Evolutionary conservation across 2,329 filamentous ascomycete species (phyloP), one percentile per base, ranked within the genome.

Genomic region (Ophiocordyceps camponoti-rufipedis): DNA sequence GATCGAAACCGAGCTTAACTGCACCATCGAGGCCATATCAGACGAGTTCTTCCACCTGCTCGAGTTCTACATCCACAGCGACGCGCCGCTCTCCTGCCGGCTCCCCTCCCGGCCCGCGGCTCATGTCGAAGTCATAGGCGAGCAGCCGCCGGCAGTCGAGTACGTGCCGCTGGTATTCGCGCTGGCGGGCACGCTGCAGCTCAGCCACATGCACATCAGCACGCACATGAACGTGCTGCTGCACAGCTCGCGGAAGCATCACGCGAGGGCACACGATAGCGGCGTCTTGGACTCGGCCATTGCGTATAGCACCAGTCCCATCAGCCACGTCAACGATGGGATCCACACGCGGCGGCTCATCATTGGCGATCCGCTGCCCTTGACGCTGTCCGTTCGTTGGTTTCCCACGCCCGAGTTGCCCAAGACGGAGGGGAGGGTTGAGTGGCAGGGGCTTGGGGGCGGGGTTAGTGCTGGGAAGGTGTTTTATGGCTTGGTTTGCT

Each of bases 61-160:
- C 67, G 85, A 96, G 67, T 96, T 95, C 72, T 96, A 96, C 72
- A 81, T 96, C 61, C 91, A 96, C 71, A 87, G 83, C 67, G 91
- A 98, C 64, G 88, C 87, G 16, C 91, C 91, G 10, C 72, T 96
- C 44, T 80, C 86, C 46, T 98, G 91, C 64, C 88, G 91, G 45
- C 76, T 96, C 13, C 86, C 89, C 28, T 77, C 85, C 0, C 79
- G 82, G 8, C 89, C 89, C 0, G 59, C 71, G 12, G 63, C 67
- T 8, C 68, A 74, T 50, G 62, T 75, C 51, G 69, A 75, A 55
- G 62, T 71, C 32, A 60, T 77, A 8, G 73, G 71, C 59, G 71
- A 71, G 58, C 61, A 62, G 50, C 63, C 63, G 1, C 61, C 64
- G 33, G 63, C 62, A 47, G 69, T 68, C 46, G 74, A 79, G 57